Conservation (phyloP, 129 eudicot species). For the Arctium minus region DNA sequence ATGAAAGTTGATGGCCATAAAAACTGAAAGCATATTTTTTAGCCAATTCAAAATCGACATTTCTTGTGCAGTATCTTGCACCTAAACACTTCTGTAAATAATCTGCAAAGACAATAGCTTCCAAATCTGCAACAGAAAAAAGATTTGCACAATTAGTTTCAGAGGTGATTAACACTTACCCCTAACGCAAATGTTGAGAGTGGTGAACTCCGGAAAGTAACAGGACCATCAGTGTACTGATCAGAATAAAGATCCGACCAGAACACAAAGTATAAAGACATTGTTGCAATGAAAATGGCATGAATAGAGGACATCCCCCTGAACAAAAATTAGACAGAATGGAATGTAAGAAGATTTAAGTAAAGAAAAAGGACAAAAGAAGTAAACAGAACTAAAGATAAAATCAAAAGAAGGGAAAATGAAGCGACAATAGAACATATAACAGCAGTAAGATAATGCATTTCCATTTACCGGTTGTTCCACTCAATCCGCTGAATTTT, state of each 20-base stretch:
- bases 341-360: neutral
- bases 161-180: constrained; percentile 44
- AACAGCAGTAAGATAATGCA: neutral
- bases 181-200: constrained; percentile 79
- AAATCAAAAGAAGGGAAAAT: constrained; percentile 14
- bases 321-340: constrained; percentile 22
- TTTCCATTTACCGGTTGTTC: constrained; percentile 68
- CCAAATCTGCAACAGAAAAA: neutral
- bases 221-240: constrained; percentile 31
- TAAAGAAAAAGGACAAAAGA: neutral
- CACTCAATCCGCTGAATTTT: constrained; percentile 80
- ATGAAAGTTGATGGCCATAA: neutral
- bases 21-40: neutral
- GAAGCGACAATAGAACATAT: neutral
- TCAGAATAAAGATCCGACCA: constrained; percentile 87
- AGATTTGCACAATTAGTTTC: neutral
- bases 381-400: neutral
- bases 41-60: neutral
- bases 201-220: constrained; percentile 73
- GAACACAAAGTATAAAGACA: constrained; percentile 74
- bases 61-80: too few species aligned
- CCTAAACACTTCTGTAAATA: neutral
- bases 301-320: constrained; percentile 88
- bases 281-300: constrained; percentile 70
- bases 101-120: neutral